These are phyloP conservation scores for Withania somnifera DNA, from an alignment of 305 asterid genomes.

Conservation along the genomic window DNA sequence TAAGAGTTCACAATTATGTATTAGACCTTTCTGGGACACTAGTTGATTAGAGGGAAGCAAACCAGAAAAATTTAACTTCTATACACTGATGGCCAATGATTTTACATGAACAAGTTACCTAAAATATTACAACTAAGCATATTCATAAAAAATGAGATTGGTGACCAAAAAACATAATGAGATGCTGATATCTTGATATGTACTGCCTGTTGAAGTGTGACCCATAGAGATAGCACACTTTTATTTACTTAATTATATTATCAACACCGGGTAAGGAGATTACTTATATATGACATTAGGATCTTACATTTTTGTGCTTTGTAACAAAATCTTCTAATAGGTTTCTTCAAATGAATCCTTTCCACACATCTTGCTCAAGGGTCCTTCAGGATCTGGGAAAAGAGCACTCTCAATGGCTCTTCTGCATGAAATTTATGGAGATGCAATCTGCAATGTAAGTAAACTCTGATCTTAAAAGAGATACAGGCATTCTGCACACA, in stretches of 20 bases:
- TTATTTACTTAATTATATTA: too few relatives aligned
- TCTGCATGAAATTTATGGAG: conserved; percentile 58
- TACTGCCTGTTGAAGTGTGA: too few relatives aligned
- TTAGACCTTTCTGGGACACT: background rate
- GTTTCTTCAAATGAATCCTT: conserved; percentile 17
- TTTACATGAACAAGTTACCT: background rate
- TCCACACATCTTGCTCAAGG: conserved; percentile 58
- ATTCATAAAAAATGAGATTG: too few relatives aligned
- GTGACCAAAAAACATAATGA: too few relatives aligned
- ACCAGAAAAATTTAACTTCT: background rate
- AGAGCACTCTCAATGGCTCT: conserved; percentile 59
- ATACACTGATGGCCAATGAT: background rate
- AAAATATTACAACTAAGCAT: too few relatives aligned
- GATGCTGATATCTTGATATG: too few relatives aligned
- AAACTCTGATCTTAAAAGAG: too few relatives aligned
- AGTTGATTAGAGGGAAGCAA: background rate
- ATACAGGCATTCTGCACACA: too few relatives aligned
- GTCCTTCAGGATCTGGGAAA: conserved; percentile 65
- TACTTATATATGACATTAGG: too few relatives aligned
- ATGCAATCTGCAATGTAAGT: conserved; percentile 42
- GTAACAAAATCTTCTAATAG: background rate
- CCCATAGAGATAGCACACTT: too few relatives aligned
- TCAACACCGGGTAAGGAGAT: too few relatives aligned
- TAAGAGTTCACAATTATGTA: background rate
- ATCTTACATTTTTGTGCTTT: background rate